A percentile compares a stretch with the other conserved stretches of the same genome.
phyloP scores from a whole-genome alignment of 768 basidiomycete genomes.

The Pleurotus eryngii region DNA sequence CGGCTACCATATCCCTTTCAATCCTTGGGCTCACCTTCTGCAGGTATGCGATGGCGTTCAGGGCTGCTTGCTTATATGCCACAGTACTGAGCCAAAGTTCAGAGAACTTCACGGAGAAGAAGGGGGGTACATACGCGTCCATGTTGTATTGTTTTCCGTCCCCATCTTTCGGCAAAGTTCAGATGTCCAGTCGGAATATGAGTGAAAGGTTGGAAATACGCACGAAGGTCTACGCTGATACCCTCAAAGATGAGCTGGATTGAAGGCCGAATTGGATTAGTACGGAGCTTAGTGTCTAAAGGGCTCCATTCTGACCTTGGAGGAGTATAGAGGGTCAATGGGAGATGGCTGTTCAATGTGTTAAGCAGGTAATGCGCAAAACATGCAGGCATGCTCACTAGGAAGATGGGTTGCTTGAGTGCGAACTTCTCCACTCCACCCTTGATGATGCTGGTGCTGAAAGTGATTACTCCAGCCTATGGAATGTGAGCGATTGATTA shows the following conservation, averaged over 20 bases:
- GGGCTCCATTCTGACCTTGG: slow-evolving; percentile 40
- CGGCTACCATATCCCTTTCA: neutral
- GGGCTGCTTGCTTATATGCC: slow-evolving; percentile 77
- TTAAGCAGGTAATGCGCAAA: neutral
- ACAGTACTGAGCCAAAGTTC: slow-evolving; percentile 42
- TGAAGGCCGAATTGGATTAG: neutral
- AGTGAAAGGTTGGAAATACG: slow-evolving; percentile 12
- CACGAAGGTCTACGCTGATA: slow-evolving; percentile 68
- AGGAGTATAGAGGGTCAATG: slow-evolving; percentile 69
- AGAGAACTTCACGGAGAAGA: neutral
- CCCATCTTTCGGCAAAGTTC: slow-evolving; percentile 42
- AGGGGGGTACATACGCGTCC: slow-evolving; percentile 52
- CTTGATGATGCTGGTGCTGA: slow-evolving; percentile 71
- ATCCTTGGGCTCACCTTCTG: slow-evolving; percentile 42
- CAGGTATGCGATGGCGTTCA: slow-evolving; percentile 74
- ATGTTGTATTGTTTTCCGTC: slow-evolving; percentile 75
- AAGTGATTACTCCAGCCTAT: slow-evolving; percentile 69
- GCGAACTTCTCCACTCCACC: slow-evolving; percentile 72
- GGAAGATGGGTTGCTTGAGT: slow-evolving; percentile 70
- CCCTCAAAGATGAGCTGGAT: slow-evolving; percentile 69
- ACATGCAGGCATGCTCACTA: slow-evolving; percentile 34
- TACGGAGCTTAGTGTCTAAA: neutral
- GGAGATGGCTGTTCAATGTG: slow-evolving; percentile 57
- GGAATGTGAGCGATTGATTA: too few species aligned
- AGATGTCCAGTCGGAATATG: too few species aligned